Conservation (phyloP, 2,329 filamentous ascomycete species). For the Byssoonygena ceratinophila region DNA sequence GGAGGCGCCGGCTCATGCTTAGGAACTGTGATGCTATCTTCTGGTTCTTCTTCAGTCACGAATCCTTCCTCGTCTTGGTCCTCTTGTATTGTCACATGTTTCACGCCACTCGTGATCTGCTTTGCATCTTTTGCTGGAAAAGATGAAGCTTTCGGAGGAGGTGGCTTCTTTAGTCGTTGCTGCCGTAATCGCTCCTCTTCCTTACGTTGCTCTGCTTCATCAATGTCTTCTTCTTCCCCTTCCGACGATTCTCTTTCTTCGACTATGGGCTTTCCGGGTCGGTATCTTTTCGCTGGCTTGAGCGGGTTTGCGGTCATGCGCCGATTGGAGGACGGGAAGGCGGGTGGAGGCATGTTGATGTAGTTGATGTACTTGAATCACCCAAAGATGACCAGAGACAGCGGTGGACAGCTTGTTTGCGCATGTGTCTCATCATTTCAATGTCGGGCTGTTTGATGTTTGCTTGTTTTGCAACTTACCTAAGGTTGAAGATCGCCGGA, state of each 20-base stretch:
- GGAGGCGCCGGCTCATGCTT: background rate
- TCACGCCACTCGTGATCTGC: conserved; percentile 26
- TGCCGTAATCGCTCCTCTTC: background rate
- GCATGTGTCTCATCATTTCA: too few relatives aligned
- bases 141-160: conserved; percentile 34
- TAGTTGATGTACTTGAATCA: background rate
- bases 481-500: background rate
- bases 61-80: conserved; percentile 49
- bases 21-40: conserved; percentile 17
- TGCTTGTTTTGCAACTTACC: conserved; percentile 6
- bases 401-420: too few relatives aligned
- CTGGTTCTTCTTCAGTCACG: conserved; percentile 44
- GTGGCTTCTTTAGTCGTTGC: conserved; percentile 36
- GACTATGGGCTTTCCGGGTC: conserved; percentile 63
- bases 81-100: conserved; percentile 31
- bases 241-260: conserved; percentile 40
- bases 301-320: conserved; percentile 89
- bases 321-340: conserved; percentile 33
- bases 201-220: background rate
- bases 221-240: conserved; percentile 14
- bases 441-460: background rate
- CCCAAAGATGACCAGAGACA: background rate
- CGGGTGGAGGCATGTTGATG: conserved; percentile 27
- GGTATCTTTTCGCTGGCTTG: conserved; percentile 62
- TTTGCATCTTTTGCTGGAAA: conserved; percentile 27